These are phyloP conservation scores for Psilocybe cubensis DNA, from an alignment of 768 basidiomycete genomes.

Conservation along the genomic window DNA sequence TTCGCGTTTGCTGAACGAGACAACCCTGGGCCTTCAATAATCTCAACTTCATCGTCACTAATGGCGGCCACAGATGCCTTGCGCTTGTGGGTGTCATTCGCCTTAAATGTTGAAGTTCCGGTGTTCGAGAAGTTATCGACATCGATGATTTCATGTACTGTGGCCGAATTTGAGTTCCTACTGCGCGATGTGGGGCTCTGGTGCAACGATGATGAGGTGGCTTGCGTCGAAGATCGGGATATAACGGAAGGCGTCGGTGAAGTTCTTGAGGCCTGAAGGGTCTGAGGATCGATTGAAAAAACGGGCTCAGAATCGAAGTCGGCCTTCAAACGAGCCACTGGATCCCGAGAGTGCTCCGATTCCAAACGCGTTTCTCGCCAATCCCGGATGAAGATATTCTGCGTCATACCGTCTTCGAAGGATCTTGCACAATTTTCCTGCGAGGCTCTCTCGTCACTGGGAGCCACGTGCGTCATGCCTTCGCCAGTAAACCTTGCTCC, in stretches of 20 bases:
- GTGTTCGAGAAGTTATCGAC: slow-evolving; percentile 35
- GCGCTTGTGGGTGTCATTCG: slow-evolving; percentile 45
- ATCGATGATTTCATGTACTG: slow-evolving; percentile 43
- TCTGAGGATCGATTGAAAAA: slow-evolving; percentile 13
- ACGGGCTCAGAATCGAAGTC: slow-evolving; percentile 20
- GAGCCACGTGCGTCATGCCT: slow-evolving; percentile 37
- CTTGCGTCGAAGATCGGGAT: slow-evolving; percentile 49
- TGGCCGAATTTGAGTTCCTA: slow-evolving; percentile 42
- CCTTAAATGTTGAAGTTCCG: slow-evolving; percentile 7
- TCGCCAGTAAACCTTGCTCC: slow-evolving; percentile 69
- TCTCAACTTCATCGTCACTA: slow-evolving; percentile 61
- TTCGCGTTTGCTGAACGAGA: slow-evolving; percentile 25
- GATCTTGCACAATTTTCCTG: slow-evolving; percentile 51
- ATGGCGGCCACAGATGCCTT: slow-evolving; percentile 45
- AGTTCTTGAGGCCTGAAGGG: slow-evolving; percentile 24
- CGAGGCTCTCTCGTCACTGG: slow-evolving; percentile 31
- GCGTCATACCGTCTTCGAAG: slow-evolving; percentile 69
- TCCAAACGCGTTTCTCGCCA: slow-evolving; percentile 74
- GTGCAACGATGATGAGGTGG: slow-evolving; percentile 54
- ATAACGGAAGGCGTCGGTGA: slow-evolving; percentile 47
- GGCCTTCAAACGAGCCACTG: slow-evolving; percentile 20
- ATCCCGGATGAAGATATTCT: slow-evolving; percentile 72
- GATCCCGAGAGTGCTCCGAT: slow-evolving; percentile 26
- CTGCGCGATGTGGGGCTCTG: slow-evolving; percentile 50
- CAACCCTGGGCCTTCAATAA: slow-evolving; percentile 48